These are phyloP conservation scores for Mikania micrantha DNA, from an alignment of 129 eudicot species.

Conservation along the genomic window DNA sequence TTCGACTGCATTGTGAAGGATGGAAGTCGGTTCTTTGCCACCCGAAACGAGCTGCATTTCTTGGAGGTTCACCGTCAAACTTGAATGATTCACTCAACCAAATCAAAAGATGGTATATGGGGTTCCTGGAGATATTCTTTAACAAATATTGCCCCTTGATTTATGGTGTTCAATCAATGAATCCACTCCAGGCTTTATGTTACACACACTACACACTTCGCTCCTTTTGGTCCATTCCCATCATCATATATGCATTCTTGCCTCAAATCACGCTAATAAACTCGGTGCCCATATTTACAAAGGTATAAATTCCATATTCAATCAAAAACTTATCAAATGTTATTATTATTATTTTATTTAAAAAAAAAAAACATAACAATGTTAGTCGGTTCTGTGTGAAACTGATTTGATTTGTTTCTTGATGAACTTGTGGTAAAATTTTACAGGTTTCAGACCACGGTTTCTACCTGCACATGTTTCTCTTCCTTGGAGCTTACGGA, in stretches of 20 bases:
- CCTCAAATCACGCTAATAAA: slow-evolving; percentile 42
- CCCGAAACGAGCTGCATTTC: slow-evolving; percentile 45
- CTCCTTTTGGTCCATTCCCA: slow-evolving; percentile 38
- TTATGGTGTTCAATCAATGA: slow-evolving; percentile 26
- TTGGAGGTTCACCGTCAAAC: slow-evolving; percentile 40
- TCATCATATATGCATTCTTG: slow-evolving; percentile 40
- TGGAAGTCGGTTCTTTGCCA: slow-evolving; percentile 40
- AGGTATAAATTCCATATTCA: slow-evolving; percentile 16
- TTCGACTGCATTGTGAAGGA: slow-evolving; percentile 42
- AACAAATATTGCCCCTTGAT: slow-evolving; percentile 30
- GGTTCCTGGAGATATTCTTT: slow-evolving; percentile 34
- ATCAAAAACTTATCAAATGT: not conserved
- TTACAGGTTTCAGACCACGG: slow-evolving; percentile 41
- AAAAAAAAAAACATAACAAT: too few relatives aligned
- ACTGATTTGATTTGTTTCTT: too few relatives aligned
- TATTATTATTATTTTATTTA: too few relatives aligned
- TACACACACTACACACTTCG: slow-evolving; percentile 37
- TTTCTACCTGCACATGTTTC: slow-evolving; percentile 28
- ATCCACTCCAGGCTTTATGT: slow-evolving; percentile 34
- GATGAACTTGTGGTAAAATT: not conserved
- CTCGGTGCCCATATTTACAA: slow-evolving; percentile 23
- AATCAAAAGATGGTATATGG: slow-evolving; percentile 52
- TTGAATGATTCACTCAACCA: slow-evolving; percentile 40
- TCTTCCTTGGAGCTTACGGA: slow-evolving; percentile 53
- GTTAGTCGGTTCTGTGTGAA: too few relatives aligned